These are phyloP conservation scores for Thraustotheca clavata DNA, from an alignment of 352 stramenopile genomes.

Conservation along the genomic window DNA sequence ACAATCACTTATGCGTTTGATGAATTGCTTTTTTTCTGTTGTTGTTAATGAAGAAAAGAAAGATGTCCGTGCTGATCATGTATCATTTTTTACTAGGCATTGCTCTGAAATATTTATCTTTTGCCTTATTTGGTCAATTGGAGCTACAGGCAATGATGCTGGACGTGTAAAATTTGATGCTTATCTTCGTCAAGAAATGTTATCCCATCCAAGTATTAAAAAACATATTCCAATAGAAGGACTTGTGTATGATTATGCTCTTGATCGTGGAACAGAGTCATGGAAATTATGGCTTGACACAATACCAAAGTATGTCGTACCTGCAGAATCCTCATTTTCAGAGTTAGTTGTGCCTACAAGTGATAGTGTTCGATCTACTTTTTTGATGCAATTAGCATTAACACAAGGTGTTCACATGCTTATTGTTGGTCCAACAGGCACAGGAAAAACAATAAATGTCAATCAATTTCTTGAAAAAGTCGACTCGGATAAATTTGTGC, in stretches of 20 bases:
- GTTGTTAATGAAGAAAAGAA: constrained; percentile 78
- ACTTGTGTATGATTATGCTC: constrained; percentile 89
- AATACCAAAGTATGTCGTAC: constrained; percentile 67
- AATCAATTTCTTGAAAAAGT: constrained; percentile 86
- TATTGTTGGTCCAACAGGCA: constrained; percentile 91
- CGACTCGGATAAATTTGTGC: constrained; percentile 86
- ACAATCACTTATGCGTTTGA: constrained; percentile 86
- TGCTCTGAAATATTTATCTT: constrained; percentile 90
- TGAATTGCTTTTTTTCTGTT: constrained; percentile 87
- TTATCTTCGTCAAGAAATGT: constrained; percentile 81
- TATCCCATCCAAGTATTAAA: constrained; percentile 38
- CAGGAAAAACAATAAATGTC: constrained; percentile 93
- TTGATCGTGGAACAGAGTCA: constrained; percentile 57
- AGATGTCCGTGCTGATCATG: constrained; percentile 56
- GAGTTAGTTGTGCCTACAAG: constrained; percentile 92
- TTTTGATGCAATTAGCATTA: constrained; percentile 85
- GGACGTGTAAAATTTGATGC: constrained; percentile 79
- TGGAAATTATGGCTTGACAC: constrained; percentile 92
- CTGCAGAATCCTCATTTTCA: constrained; percentile 69
- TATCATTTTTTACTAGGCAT: constrained; percentile 60
- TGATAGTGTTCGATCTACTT: constrained; percentile 90
- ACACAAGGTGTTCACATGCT: constrained; percentile 82
- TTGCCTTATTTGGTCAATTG: constrained; percentile 87
- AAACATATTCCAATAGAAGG: constrained; percentile 45
- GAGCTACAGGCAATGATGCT: constrained; percentile 81